Base-by-base conservation (phyloP, 345 rosid species). In the Reutealis trisperma region DNA sequence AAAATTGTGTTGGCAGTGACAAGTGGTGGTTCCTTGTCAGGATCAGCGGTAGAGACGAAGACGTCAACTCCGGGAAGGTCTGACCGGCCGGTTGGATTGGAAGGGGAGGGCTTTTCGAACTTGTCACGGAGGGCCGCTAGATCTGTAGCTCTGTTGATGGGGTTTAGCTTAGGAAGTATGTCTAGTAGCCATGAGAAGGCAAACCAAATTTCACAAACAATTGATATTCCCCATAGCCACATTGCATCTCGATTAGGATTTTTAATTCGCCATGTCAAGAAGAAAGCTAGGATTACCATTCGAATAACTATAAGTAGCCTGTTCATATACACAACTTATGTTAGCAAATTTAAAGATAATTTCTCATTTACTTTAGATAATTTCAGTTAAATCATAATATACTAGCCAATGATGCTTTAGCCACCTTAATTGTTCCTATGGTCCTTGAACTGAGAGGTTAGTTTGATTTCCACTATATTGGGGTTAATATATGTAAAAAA, bases 111-210 rank as follows among this genome's bases (percentile, higher is more conserved):
- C 30, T 81, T 79, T 75, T 94, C 96, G 67, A 95, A 95, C 88
- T 95, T 93, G 71, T 95, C 98, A 2, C 47, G 76, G 54, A 93
- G 87, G 63, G 97, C 98, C 41, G 64, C 86, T 3, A 95, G 87
- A 64, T 95, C 99, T 0, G 99, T 90, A 1, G 96, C 87, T 78
- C 99, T 79, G 55, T 91, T 93, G 71, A 95, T 90, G 47, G 97
- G 98, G 75, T 95, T 95, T 71, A 91, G 78, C 84, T 93, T 95
- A 0, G 98, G 98, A 16, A 93, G 89, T 57, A 92, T 81, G 73
- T 95, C 98, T 9, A 95, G 86, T 47, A 95, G 68, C 99, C 97
- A 95, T 18, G 98, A 95, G 76, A 95, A 90, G 14, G 96, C 93
- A n/a, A 95, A 95, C 99, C 99, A 95, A 49, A 87, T 27, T 85